Evolutionary conservation across 139 green algal genomes (phyloP).

Genomic region (Picochlorum sp.): DNA sequence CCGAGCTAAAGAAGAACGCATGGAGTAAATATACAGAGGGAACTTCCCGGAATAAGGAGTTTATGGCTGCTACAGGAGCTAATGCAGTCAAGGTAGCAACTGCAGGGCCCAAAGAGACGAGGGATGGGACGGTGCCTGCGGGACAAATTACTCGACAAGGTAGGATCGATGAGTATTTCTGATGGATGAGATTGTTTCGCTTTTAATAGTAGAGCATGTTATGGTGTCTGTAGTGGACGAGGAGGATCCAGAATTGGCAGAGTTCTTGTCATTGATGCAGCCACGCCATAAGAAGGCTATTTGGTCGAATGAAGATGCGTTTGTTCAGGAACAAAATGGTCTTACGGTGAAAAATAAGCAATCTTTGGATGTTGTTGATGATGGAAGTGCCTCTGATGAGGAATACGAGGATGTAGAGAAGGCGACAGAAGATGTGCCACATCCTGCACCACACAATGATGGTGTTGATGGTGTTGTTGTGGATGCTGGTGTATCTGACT

Average conservation of each 20-base stretch:
- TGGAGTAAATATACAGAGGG: conserved; percentile 83
- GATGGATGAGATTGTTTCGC: neutral
- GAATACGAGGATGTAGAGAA: conserved; percentile 30
- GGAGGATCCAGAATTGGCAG: conserved; percentile 70
- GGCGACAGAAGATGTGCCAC: neutral
- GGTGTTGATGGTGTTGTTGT: conserved; percentile 28
- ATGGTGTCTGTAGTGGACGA: neutral
- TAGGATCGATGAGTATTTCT: neutral
- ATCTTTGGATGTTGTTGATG: conserved; percentile 7
- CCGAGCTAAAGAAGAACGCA: conserved; percentile 42
- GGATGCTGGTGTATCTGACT: conserved; percentile 57
- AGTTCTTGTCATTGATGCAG: conserved; percentile 91
- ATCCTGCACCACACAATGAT: neutral
- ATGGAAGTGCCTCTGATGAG: conserved; percentile 17
- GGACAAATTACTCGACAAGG: neutral
- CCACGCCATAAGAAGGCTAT: conserved; percentile 59
- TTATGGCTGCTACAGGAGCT: conserved; percentile 18
- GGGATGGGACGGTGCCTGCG: neutral
- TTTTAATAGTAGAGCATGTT: neutral
- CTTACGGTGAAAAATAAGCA: neutral
- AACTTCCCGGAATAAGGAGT: conserved; percentile 31
- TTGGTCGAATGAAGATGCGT: conserved; percentile 81
- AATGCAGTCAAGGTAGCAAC: conserved; percentile 1
- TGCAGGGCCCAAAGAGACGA: conserved; percentile 9
- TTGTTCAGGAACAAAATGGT: neutral